These are phyloP conservation scores for Aspergillus puulaauensis DNA, from an alignment of 2,329 filamentous ascomycete species.

Conservation along the genomic window DNA sequence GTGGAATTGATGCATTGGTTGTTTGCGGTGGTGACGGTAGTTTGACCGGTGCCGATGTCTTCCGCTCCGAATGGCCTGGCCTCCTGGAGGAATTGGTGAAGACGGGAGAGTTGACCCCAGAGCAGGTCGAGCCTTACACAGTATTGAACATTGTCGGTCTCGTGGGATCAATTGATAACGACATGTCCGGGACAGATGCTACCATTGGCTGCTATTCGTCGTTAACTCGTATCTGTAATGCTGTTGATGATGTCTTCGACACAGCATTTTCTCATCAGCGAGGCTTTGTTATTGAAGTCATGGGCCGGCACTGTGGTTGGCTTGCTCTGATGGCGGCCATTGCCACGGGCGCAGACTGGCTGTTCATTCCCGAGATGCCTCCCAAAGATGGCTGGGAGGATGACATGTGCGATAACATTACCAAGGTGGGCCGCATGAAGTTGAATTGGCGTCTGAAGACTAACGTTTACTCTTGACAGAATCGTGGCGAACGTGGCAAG, in stretches of 20 bases:
- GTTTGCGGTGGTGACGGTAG: slow-evolving; percentile 97
- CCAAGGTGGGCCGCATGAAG: slow-evolving; percentile 52
- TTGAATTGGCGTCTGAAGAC: background rate
- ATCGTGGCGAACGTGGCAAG: slow-evolving; percentile 78
- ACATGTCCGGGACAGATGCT: slow-evolving; percentile 93
- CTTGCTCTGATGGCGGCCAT: slow-evolving; percentile 94
- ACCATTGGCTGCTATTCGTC: slow-evolving; percentile 98
- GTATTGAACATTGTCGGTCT: slow-evolving; percentile 95
- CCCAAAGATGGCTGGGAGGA: slow-evolving; percentile 83
- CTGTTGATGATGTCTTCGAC: slow-evolving; percentile 90
- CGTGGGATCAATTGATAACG: slow-evolving; percentile 97
- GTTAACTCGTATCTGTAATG: slow-evolving; percentile 87
- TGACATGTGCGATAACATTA: slow-evolving; percentile 79
- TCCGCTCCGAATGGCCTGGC: slow-evolving; percentile 87
- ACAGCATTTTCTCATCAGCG: slow-evolving; percentile 94
- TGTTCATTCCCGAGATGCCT: slow-evolving; percentile 95
- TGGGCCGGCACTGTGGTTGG: slow-evolving; percentile 98
- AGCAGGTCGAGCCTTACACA: slow-evolving; percentile 73
- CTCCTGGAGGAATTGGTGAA: slow-evolving; percentile 81
- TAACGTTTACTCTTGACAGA: slow-evolving; percentile 49
- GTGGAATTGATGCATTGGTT: slow-evolving; percentile 92
- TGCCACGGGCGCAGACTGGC: slow-evolving; percentile 90
- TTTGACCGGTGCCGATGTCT: slow-evolving; percentile 91
- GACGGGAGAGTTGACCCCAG: slow-evolving; percentile 66
- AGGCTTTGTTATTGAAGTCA: slow-evolving; percentile 97